Conservation (phyloP, 2,329 filamentous ascomycete species). For the Harringtonia lauricola region DNA sequence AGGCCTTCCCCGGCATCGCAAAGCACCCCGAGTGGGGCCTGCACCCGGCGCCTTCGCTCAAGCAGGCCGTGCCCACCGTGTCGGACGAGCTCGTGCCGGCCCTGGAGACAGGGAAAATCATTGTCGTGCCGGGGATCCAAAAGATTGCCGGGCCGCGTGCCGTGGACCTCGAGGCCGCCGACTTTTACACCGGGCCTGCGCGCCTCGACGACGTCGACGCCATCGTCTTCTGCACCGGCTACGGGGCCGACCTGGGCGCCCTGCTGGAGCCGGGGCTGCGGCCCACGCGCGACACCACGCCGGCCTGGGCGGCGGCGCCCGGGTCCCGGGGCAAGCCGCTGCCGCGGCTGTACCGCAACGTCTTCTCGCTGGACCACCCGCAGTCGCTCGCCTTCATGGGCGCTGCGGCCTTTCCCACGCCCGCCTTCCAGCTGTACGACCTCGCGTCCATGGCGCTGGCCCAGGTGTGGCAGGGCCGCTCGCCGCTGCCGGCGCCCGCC, state of each 20-base stretch:
- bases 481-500: conserved; percentile 20
- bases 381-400: conserved; percentile 32
- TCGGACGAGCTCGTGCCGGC: conserved; percentile 17
- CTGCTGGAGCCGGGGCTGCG: conserved; percentile 1
- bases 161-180: conserved; percentile 20
- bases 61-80: conserved; percentile 14
- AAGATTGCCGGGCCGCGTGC: conserved; percentile 14
- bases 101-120: conserved; percentile 16
- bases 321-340: conserved; percentile 19
- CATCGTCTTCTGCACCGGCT: conserved; percentile 58
- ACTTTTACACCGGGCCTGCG: conserved; percentile 15
- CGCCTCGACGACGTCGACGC: conserved; percentile 43
- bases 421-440: conserved; percentile 28
- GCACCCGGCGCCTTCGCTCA: conserved; percentile 17
- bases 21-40: conserved; percentile 21
- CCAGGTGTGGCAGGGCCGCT: conserved; percentile 30
- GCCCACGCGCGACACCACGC: conserved; percentile 5
- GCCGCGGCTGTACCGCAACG: conserved; percentile 28
- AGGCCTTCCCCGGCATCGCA: conserved; percentile 11
- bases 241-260: conserved; percentile 19
- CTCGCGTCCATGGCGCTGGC: conserved; percentile 31
- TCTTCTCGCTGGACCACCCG: conserved; percentile 31
- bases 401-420: conserved; percentile 22
- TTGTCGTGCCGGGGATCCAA: conserved; percentile 17
- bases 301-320: conserved; percentile 16